Conservation (phyloP, 148 eudicot species). For the Vaccinium darrowii region DNA sequence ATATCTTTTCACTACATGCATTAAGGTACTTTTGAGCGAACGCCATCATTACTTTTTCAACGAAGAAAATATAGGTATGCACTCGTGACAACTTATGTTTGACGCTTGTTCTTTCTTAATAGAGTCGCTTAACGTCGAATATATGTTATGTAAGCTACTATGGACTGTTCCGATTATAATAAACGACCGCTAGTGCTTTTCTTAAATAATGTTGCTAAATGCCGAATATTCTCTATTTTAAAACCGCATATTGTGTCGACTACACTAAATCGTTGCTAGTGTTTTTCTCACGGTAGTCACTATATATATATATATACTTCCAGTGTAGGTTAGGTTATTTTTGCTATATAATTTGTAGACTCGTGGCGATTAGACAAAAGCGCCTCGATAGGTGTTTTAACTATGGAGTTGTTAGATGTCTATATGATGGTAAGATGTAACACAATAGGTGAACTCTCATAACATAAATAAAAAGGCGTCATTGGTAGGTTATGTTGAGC, state of each 20-base stretch:
- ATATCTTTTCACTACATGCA: neutral
- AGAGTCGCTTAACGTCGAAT: neutral
- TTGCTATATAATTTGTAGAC: neutral
- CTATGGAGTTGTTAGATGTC: neutral
- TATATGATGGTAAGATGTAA: neutral
- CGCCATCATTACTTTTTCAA: neutral
- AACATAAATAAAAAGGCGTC: neutral
- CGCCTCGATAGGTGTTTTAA: neutral
- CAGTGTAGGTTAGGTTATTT: neutral
- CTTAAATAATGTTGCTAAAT: neutral
- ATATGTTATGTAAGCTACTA: neutral
- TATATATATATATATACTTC: neutral
- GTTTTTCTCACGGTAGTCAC: neutral
- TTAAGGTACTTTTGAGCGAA: neutral
- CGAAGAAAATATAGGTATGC: neutral
- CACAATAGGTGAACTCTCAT: no score
- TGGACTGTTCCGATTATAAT: neutral
- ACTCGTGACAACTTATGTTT: neutral
- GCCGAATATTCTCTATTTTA: neutral
- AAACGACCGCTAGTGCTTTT: neutral
- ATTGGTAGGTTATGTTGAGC: neutral
- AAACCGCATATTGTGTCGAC: neutral
- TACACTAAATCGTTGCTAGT: neutral
- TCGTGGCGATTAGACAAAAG: neutral
- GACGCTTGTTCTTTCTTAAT: neutral